These are phyloP conservation scores for Pseudonitzschia multiseries DNA, from an alignment of 108 stramenopile species.

Conservation along the genomic window DNA sequence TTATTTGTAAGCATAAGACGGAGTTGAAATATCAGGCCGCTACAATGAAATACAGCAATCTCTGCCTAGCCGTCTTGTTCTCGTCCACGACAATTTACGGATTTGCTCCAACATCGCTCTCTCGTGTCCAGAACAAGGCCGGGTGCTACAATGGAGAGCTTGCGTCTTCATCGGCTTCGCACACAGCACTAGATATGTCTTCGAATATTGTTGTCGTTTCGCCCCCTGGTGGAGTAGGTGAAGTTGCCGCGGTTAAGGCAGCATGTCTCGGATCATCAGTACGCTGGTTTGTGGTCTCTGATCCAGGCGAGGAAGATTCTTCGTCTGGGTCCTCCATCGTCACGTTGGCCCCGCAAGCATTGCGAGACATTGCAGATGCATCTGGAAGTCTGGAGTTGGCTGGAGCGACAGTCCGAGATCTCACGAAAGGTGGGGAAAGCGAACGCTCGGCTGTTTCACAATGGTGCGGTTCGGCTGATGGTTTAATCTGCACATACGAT, in stretches of 20 bases:
- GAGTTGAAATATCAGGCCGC: not conserved
- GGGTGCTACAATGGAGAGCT: not conserved
- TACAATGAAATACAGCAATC: not conserved
- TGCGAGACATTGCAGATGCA: conserved; percentile 33
- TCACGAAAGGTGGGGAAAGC: conserved; percentile 40
- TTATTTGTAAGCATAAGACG: no score
- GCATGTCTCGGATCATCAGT: conserved; percentile 61
- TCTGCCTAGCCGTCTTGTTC: not conserved
- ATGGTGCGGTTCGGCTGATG: conserved; percentile 57
- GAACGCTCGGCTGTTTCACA: conserved; percentile 44
- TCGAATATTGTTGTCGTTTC: conserved; percentile 58
- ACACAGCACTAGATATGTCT: not conserved
- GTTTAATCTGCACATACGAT: conserved; percentile 64
- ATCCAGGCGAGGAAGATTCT: conserved; percentile 19
- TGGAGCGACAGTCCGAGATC: conserved; percentile 49
- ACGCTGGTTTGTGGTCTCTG: conserved; percentile 72
- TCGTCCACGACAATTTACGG: not conserved
- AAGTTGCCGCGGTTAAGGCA: conserved; percentile 69
- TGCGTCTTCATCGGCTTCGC: not conserved
- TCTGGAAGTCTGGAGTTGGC: conserved; percentile 67
- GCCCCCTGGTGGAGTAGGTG: conserved; percentile 82
- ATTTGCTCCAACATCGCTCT: conserved; percentile 6
- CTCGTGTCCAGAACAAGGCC: not conserved
- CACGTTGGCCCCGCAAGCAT: conserved; percentile 38
- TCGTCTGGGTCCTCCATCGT: conserved; percentile 28